These are phyloP conservation scores for Ganoderma sp. DNA, from an alignment of 1,284 basidiomycete species.

Conservation along the genomic window DNA sequence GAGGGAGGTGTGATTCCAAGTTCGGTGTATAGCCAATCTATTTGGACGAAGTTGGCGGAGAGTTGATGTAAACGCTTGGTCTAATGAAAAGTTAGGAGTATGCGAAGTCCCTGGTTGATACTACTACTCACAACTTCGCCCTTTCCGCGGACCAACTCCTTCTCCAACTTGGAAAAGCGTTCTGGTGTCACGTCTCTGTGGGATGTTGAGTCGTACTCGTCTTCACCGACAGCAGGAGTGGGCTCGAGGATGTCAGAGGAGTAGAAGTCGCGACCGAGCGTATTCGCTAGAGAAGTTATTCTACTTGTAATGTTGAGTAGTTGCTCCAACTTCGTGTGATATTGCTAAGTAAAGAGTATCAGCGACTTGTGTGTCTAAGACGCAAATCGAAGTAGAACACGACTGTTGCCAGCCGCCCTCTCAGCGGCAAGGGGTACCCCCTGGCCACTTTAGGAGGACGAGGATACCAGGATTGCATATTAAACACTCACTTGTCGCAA, in stretches of 20 bases:
- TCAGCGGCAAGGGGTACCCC: too few species aligned
- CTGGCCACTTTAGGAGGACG: too few species aligned
- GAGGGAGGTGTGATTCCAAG: constrained; percentile 69
- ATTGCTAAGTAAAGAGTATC: constrained; percentile 51
- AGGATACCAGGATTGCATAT: not conserved
- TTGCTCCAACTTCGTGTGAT: constrained; percentile 82
- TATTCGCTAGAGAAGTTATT: constrained; percentile 60
- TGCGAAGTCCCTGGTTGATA: not conserved
- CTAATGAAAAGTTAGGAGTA: constrained; percentile 44
- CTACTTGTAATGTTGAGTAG: constrained; percentile 68
- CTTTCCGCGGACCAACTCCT: constrained; percentile 80
- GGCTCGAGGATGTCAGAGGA: constrained; percentile 60
- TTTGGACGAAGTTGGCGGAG: constrained; percentile 67
- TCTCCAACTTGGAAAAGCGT: constrained; percentile 77
- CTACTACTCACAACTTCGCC: constrained; percentile 69
- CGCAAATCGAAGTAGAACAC: not conserved
- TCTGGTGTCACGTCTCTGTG: constrained; percentile 77
- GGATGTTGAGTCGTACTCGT: constrained; percentile 46
- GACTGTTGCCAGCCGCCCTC: not conserved
- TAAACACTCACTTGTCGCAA: constrained; percentile 65
- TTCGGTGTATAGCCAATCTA: constrained; percentile 82
- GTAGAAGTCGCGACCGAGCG: constrained; percentile 68
- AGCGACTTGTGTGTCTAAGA: not conserved
- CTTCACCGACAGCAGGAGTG: constrained; percentile 49
- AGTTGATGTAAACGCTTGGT: constrained; percentile 70